Percentiles rank a stretch among this genome's conserved stretches.
Evolutionary conservation across 1,139 yeast genomes (phyloP).

Genomic region (Saccharomyces hybrid): DNA sequence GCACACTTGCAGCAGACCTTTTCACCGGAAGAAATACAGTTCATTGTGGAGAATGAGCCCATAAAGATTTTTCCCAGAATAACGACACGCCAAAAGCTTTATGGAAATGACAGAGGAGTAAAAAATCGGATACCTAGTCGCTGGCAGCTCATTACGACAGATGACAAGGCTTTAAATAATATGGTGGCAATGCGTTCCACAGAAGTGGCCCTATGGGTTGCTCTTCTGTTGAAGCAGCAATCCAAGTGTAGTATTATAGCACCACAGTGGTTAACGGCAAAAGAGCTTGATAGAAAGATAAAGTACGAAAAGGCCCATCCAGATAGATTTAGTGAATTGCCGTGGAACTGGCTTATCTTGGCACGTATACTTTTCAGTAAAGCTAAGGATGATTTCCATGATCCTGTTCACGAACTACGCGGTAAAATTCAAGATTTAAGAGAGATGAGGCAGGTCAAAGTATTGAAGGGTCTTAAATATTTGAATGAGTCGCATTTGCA

Average conservation of each 20-base stretch:
- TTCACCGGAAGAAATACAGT: slow-evolving; percentile 71
- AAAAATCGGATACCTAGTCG: slow-evolving; percentile 5
- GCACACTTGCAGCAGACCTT: slow-evolving; percentile 48
- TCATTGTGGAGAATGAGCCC: slow-evolving; percentile 72
- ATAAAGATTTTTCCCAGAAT: slow-evolving; percentile 60
- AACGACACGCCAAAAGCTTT: slow-evolving; percentile 24
- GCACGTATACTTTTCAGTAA: slow-evolving; percentile 54
- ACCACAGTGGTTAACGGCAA: slow-evolving; percentile 75
- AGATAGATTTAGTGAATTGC: slow-evolving; percentile 60
- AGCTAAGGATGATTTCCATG: slow-evolving; percentile 70
- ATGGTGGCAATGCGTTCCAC: slow-evolving; percentile 60
- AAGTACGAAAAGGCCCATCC: slow-evolving; percentile 59
- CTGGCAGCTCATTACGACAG: slow-evolving; percentile 30
- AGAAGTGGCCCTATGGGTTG: slow-evolving; percentile 81
- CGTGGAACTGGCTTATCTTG: slow-evolving; percentile 82
- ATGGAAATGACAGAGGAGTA: slow-evolving; percentile 6
- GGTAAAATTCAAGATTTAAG: slow-evolving; percentile 67
- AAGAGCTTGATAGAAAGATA: slow-evolving; percentile 49
- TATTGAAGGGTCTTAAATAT: slow-evolving; percentile 67
- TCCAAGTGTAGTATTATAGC: slow-evolving; percentile 78
- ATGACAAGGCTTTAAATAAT: slow-evolving; percentile 40
- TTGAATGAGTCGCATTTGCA: slow-evolving; percentile 79
- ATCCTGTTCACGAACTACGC: slow-evolving; percentile 53
- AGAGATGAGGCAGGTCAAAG: slow-evolving; percentile 75
- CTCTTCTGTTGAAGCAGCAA: slow-evolving; percentile 72